Percentiles rank a stretch among this genome's conserved stretches.
These are phyloP conservation scores for Apiotrichum sp. DNA, from an alignment of 1,284 basidiomycete genomes.

Conservation along the genomic window DNA sequence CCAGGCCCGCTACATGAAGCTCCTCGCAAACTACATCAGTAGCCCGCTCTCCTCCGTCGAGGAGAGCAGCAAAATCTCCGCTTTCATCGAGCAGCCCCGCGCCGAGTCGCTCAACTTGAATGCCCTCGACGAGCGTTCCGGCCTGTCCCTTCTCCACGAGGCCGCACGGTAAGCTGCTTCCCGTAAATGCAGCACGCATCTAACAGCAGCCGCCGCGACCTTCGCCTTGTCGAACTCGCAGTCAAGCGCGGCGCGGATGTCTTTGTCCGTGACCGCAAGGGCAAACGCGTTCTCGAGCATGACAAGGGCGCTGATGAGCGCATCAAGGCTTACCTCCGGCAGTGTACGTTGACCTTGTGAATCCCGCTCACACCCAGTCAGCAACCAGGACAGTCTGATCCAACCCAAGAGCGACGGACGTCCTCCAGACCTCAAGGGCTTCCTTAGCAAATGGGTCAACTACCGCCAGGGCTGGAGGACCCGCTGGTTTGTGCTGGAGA, in stretches of 20 bases:
- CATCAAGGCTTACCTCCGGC: slow-evolving; percentile 73
- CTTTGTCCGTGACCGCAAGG: slow-evolving; percentile 74
- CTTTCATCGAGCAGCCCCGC: slow-evolving; percentile 53
- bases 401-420: slow-evolving; percentile 41
- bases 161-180: slow-evolving; percentile 55
- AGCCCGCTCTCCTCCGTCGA: slow-evolving; percentile 51
- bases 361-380: slow-evolving; percentile 52
- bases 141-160: slow-evolving; percentile 77
- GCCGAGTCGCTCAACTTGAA: slow-evolving; percentile 45
- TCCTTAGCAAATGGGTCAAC: slow-evolving; percentile 45
- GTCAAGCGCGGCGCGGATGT: slow-evolving; percentile 84
- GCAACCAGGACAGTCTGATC: slow-evolving; percentile 60
- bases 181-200: neutral
- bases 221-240: slow-evolving; percentile 73
- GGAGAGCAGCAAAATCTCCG: slow-evolving; percentile 38
- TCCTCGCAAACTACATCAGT: slow-evolving; percentile 65
- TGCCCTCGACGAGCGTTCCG: slow-evolving; percentile 64
- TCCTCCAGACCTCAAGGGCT: slow-evolving; percentile 67
- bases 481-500: slow-evolving; percentile 88
- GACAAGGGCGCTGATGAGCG: slow-evolving; percentile 59
- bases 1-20: slow-evolving; percentile 67
- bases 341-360: slow-evolving; percentile 54
- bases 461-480: slow-evolving; percentile 70
- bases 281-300: slow-evolving; percentile 66
- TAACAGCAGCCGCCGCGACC: slow-evolving; percentile 58